Base-by-base conservation (phyloP, 148 eudicot species). In the Dianthus caryophyllus region DNA sequence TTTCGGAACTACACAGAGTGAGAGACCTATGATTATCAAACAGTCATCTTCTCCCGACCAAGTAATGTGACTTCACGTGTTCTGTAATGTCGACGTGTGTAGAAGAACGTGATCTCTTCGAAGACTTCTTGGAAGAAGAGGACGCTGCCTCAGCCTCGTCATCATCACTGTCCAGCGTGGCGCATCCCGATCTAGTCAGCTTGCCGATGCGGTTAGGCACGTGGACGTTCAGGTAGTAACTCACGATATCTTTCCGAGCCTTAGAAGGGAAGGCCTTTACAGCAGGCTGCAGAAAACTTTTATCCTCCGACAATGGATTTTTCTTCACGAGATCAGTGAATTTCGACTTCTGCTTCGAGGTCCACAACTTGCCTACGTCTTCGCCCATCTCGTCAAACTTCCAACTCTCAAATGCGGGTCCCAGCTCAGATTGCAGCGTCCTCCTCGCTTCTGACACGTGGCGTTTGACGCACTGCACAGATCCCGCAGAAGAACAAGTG, bases 351-450 rank as follows among this genome's bases (percentile, higher is more conserved):
- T 91, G 85, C 26, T 75, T 60, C 9, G 66, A 47, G 18, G 66
- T 72, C 97, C 97, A 88, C 0, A 70, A 57, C 73, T 68, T 79
- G 31, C 85, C 78, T 48, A 80, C 89, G 0, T 80, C 77, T 39
- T 84, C 92, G 38, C 97, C 97, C 90, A 88, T 88, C 63, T 77
- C 82, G 49, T 86, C 72, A 27, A 91, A 84, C 62, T 77, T 84
- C 95, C 95, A 88, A 54, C 15, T 79, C 73, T 60, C 64, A 52
- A 71, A 91, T 44, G 79, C 87, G 0, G 88, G 79, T 4, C 95
- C 95, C 64, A 91, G 76, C 9, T 86, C 89, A 46, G 52, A 61
- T 41, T 64, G 74, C 30, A 91, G 68, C 43, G 57, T 58, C 8
- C 39, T 58, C 59, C 76, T 77, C 72, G 81, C 84, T 56, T 81